These are phyloP conservation scores for Trametes cinnabarina DNA, from an alignment of 768 basidiomycete genomes.

Conservation along the genomic window DNA sequence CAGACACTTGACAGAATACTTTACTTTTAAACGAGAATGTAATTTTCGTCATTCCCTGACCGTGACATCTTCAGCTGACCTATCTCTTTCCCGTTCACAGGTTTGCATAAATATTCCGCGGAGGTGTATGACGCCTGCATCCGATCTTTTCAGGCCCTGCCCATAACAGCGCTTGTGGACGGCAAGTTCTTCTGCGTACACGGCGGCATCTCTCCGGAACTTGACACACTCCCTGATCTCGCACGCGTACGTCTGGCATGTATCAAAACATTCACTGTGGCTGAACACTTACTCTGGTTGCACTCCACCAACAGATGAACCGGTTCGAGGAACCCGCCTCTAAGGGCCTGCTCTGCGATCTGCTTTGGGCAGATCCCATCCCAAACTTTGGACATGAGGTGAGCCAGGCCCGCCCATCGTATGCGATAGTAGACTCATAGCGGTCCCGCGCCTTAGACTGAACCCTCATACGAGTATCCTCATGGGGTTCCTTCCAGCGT, in stretches of 20 bases:
- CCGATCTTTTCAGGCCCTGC: constrained; percentile 85
- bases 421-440: neutral
- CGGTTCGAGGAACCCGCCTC: constrained; percentile 94
- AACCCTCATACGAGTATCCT: constrained; percentile 22
- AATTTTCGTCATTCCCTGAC: constrained; percentile 26
- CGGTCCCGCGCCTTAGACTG: constrained; percentile 11
- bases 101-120: constrained; percentile 86
- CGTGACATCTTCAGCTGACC: neutral
- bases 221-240: constrained; percentile 77
- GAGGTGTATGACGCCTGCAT: constrained; percentile 91
- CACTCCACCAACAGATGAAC: constrained; percentile 58
- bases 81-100: constrained; percentile 36
- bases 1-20: constrained; percentile 93
- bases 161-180: constrained; percentile 90
- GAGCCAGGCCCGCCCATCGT: constrained; percentile 34
- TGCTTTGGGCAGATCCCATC: constrained; percentile 95
- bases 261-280: neutral
- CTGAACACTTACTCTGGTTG: neutral
- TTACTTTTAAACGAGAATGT: constrained; percentile 98
- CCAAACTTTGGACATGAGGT: constrained; percentile 84
- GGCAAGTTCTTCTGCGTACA: constrained; percentile 97
- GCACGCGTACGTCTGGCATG: constrained; percentile 41
- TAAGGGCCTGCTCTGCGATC: constrained; percentile 86
- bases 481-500: constrained; percentile 52
- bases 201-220: constrained; percentile 89